These are phyloP conservation scores for Debaryomyces castellii DNA, from an alignment of 805 yeast genomes.

Conservation along the genomic window DNA sequence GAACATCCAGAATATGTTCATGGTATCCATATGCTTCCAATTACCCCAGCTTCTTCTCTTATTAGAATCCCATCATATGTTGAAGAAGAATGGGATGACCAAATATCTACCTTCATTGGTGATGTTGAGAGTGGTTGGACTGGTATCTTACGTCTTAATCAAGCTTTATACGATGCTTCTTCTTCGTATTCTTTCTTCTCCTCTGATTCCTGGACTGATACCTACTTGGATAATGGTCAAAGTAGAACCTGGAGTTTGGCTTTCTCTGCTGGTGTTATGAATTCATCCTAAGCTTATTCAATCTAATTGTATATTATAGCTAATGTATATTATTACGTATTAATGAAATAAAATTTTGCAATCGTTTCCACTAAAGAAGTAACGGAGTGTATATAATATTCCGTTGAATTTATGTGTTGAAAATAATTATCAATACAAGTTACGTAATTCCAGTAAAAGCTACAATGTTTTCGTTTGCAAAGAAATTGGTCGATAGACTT, in stretches of 20 bases:
- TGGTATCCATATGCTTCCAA: slow-evolving; percentile 76
- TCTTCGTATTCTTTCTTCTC: slow-evolving; percentile 61
- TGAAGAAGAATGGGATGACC: slow-evolving; percentile 60
- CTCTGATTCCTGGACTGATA: slow-evolving; percentile 16
- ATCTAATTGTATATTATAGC: not conserved
- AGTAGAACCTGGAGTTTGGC: slow-evolving; percentile 64
- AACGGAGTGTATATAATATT: not conserved
- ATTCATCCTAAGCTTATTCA: slow-evolving; percentile 10
- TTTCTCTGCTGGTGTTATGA: slow-evolving; percentile 50
- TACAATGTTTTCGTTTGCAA: slow-evolving; percentile 45
- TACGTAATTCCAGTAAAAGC: not conserved
- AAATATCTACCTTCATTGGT: slow-evolving; percentile 43
- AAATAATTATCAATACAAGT: not conserved
- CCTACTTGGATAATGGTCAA: slow-evolving; percentile 59
- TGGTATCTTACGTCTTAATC: slow-evolving; percentile 70
- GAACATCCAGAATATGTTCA: slow-evolving; percentile 58
- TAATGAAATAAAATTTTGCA: not conserved
- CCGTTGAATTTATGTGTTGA: not conserved
- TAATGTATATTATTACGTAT: not conserved
- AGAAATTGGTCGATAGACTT: slow-evolving; percentile 39
- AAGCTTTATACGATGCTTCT: slow-evolving; percentile 70
- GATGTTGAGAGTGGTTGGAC: slow-evolving; percentile 64
- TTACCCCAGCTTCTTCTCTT: slow-evolving; percentile 66
- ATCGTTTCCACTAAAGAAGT: not conserved
- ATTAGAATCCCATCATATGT: slow-evolving; percentile 55